Evolutionary conservation across 306 rosid species (phyloP).

Genomic region (Morella rubra): DNA sequence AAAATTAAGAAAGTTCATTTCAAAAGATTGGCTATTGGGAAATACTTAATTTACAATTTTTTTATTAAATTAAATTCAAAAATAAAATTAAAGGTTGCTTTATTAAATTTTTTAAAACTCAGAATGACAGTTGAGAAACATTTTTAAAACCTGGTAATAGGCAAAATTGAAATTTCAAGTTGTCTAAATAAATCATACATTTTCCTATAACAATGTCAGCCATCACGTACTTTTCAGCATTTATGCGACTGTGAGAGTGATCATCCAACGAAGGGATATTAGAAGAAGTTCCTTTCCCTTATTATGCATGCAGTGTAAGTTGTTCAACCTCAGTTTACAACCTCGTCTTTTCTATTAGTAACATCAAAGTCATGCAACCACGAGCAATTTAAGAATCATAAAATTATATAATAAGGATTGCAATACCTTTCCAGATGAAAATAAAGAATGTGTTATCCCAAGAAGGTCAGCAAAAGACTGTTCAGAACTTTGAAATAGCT

Average conservation of each 20-base stretch:
- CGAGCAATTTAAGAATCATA: neutral
- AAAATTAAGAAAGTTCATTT: neutral
- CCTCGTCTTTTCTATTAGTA: neutral
- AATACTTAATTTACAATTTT: no score
- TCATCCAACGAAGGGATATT: neutral
- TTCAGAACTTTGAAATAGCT: conserved; percentile 80
- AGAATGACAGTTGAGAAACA: neutral
- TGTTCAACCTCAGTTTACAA: conserved; percentile 1
- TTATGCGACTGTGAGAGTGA: no score
- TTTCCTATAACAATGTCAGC: no score
- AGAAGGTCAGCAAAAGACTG: conserved; percentile 66
- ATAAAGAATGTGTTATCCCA: conserved; percentile 53
- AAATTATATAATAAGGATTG: conserved; percentile 9
- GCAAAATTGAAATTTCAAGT: neutral
- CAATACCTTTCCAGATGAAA: conserved; percentile 77
- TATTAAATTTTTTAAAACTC: neutral
- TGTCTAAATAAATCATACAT: neutral
- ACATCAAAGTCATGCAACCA: neutral
- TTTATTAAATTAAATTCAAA: no score
- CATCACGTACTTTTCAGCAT: no score
- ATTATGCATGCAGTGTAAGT: conserved; percentile 22
- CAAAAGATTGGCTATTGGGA: neutral
- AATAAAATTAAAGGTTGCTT: no score
- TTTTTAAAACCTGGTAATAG: conserved; percentile 1
- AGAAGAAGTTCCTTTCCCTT: neutral